Conservation (phyloP, 2,329 filamentous ascomycete species). For the Teratosphaeria destructans region DNA sequence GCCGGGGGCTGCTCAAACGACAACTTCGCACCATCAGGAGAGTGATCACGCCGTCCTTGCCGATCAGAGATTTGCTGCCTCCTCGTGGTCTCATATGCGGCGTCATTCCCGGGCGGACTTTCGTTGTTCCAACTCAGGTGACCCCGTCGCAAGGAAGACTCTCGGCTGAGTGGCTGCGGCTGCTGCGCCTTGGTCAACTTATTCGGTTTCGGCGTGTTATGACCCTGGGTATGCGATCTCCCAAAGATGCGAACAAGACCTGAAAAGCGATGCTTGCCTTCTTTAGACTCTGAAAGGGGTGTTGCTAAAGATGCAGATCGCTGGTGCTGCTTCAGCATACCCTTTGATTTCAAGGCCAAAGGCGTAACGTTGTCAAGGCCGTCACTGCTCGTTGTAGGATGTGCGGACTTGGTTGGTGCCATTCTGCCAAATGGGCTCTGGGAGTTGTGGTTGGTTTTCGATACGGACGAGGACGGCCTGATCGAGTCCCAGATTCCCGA, state of each 20-base stretch:
- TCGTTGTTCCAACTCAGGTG: background rate
- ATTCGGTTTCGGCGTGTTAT: slow-evolving; percentile 19
- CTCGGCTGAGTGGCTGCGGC: slow-evolving; percentile 3
- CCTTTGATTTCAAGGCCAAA: slow-evolving; percentile 9
- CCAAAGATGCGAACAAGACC: slow-evolving; percentile 34
- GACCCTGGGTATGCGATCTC: slow-evolving; percentile 25
- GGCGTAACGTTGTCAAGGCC: background rate
- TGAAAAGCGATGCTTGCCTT: slow-evolving; percentile 36
- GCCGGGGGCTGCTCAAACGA: background rate
- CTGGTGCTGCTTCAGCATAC: slow-evolving; percentile 17
- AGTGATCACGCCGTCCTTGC: background rate
- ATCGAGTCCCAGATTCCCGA: slow-evolving; percentile 15
- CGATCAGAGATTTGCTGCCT: slow-evolving; percentile 9
- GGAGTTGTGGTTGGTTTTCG: background rate
- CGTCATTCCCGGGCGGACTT: slow-evolving; percentile 3
- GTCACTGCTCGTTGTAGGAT: background rate
- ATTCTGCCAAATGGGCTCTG: slow-evolving; percentile 2
- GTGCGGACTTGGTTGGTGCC: background rate
- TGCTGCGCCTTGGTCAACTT: slow-evolving; percentile 25
- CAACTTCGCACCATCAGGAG: background rate
- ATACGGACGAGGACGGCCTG: slow-evolving; percentile 8
- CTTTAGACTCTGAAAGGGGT: slow-evolving; percentile 14
- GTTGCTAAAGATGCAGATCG: slow-evolving; percentile 16
- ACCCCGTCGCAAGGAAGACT: background rate
- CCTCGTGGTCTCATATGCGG: slow-evolving; percentile 12